These are phyloP conservation scores for Fragaria iinumae DNA, from an alignment of 306 rosid genomes.

Conservation along the genomic window DNA sequence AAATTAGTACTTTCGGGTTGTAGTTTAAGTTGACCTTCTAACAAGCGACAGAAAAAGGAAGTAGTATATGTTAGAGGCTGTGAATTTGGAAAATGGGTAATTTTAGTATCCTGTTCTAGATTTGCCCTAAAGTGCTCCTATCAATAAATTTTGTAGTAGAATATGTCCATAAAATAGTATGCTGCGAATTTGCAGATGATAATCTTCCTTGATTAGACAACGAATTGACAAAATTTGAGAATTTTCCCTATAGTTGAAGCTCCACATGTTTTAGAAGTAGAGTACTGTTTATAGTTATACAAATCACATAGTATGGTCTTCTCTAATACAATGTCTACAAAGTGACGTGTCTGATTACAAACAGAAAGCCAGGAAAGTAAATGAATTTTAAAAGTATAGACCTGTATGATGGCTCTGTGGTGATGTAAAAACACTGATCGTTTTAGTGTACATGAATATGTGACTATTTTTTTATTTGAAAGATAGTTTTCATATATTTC, in stretches of 20 bases:
- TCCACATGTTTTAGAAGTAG: not conserved
- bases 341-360: not conserved
- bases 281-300: not conserved
- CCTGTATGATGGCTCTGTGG: not conserved
- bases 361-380: not conserved
- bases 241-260: not conserved
- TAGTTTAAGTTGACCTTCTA: not conserved
- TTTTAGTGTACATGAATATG: not conserved
- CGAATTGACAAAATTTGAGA: not conserved
- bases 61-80: constrained; percentile 5
- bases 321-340: not conserved
- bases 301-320: not conserved
- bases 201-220: not conserved
- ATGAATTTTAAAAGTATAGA: not conserved
- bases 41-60: not conserved
- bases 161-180: too few species aligned
- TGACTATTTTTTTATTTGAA: not conserved
- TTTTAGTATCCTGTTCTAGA: not conserved
- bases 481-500: constrained; percentile 6
- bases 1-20: not conserved
- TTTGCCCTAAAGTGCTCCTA: too few species aligned
- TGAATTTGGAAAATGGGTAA: not conserved
- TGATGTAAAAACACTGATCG: not conserved
- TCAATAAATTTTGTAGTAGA: too few species aligned
- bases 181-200: too few species aligned